Base-by-base conservation (phyloP, 2,329 filamentous ascomycete genomes). In the Macrophomina pseudophaseolina region DNA sequence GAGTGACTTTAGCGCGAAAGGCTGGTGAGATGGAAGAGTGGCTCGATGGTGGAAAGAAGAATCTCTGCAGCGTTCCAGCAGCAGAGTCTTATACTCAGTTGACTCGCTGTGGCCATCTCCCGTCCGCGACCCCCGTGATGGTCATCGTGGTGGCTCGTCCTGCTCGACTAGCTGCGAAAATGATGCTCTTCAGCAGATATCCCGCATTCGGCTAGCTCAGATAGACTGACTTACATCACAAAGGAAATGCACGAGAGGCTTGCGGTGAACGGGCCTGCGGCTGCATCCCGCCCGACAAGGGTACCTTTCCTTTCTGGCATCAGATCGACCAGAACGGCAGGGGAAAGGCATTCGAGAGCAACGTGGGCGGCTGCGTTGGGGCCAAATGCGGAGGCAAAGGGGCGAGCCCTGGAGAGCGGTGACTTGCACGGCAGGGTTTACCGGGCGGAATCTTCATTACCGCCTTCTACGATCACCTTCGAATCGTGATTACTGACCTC, bases 31-130 rank as follows among this genome's bases (percentile, higher is more conserved):
- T 52, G 54, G 58, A 66, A 48, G 56, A 63, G 54, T 33, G 46
- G 65, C 56, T 66, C 48, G 65, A 53, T 66, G 65, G 65, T 62
- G 65, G 62, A 38, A 60, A 66, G 52, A 66, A 53, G 35, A 66
- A 65, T 28, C 32, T 65, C 52, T 35, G 30, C 33, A n/a, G 44
- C 23, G 62, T 30, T 42, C 52, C 51, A 65, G 32, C 51, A 42
- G 38, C 52, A 33, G 38, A 65, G 28, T 65, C 64, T 65, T 65
- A 65, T 65, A 65, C 64, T 65, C 53, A 14, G 53, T 59, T 51
- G 53, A 59, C 52, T 59, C 40, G 64, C 64, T 52, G 35, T 65
- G 52, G 28, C 60, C 60, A 64, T 42, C 14, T 14, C 23, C 64
- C 40, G 64, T 23, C 32, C 7, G 6, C 30, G 4, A 53, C 54